These are phyloP conservation scores for Teunomyces barrocoloradensis DNA, from an alignment of 805 yeast species.

Conservation along the genomic window DNA sequence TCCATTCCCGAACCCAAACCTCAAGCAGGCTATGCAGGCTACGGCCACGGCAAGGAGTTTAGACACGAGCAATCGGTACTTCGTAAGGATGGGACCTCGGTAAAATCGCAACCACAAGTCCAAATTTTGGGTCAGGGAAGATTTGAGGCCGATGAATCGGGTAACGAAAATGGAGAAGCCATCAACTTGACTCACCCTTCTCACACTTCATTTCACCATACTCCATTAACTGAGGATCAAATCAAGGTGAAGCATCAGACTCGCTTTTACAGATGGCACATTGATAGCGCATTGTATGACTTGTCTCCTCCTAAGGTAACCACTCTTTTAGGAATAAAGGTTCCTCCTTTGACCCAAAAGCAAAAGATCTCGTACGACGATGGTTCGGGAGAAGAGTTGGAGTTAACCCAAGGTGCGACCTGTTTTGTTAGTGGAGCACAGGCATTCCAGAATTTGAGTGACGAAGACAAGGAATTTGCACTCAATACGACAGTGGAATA, in stretches of 20 bases:
- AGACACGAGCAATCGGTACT: constrained; percentile 57
- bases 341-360: constrained; percentile 65
- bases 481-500: constrained; percentile 77
- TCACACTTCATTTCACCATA: constrained; percentile 76
- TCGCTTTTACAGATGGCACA: constrained; percentile 90
- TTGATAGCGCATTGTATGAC: constrained; percentile 84
- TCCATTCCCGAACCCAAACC: constrained; percentile 44
- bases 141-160: constrained; percentile 52
- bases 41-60: constrained; percentile 81
- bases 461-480: constrained; percentile 72
- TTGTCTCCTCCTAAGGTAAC: constrained; percentile 85
- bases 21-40: constrained; percentile 45
- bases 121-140: constrained; percentile 85
- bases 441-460: constrained; percentile 65
- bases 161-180: constrained; percentile 60
- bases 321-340: constrained; percentile 77
- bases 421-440: constrained; percentile 83
- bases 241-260: constrained; percentile 61
- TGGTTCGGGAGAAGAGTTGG: constrained; percentile 56
- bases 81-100: constrained; percentile 75
- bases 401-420: constrained; percentile 81
- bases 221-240: constrained; percentile 60
- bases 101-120: constrained; percentile 83
- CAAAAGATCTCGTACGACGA: constrained; percentile 60
- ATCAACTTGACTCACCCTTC: constrained; percentile 77